These are phyloP conservation scores for Suhomyces yuchorum DNA, from an alignment of 1,139 yeast species.

Conservation along the genomic window DNA sequence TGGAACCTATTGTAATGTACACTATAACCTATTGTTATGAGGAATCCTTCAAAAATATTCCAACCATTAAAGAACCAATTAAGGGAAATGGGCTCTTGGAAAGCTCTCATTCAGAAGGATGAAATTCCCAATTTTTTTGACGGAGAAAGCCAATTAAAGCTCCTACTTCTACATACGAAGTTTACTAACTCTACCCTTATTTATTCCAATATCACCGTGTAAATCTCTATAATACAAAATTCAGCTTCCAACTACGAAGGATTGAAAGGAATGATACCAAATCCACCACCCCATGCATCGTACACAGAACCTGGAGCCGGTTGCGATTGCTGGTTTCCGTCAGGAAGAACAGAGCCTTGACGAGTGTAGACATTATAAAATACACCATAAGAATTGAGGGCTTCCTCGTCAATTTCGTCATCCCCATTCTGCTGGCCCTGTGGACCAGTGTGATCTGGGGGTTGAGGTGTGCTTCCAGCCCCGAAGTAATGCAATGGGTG, in stretches of 20 bases:
- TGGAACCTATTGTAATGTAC: no score
- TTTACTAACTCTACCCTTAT: not conserved
- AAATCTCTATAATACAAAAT: conserved; percentile 1
- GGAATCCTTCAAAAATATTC: no score
- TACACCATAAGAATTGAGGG: conserved; percentile 36
- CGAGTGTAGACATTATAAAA: conserved; percentile 40
- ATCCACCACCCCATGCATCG: conserved; percentile 28
- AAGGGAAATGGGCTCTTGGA: no score
- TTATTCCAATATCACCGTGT: not conserved
- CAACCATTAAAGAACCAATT: no score
- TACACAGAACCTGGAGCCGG: conserved; percentile 17
- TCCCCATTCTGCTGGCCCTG: conserved; percentile 16
- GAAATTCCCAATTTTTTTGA: no score
- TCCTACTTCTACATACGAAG: no score
- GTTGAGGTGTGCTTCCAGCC: conserved; percentile 25
- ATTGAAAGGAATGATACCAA: conserved; percentile 40
- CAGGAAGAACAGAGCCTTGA: conserved; percentile 37
- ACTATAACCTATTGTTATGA: no score
- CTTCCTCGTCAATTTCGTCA: conserved; percentile 39
- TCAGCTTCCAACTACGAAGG: conserved; percentile 27
- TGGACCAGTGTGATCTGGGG: conserved; percentile 13
- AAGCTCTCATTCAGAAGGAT: no score
- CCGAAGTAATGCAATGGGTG: conserved; percentile 46
- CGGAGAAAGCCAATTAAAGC: no score
- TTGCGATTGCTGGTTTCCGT: conserved; percentile 19